Base-by-base conservation (phyloP, 768 basidiomycete genomes). In the Boletus rubroflammeus region DNA sequence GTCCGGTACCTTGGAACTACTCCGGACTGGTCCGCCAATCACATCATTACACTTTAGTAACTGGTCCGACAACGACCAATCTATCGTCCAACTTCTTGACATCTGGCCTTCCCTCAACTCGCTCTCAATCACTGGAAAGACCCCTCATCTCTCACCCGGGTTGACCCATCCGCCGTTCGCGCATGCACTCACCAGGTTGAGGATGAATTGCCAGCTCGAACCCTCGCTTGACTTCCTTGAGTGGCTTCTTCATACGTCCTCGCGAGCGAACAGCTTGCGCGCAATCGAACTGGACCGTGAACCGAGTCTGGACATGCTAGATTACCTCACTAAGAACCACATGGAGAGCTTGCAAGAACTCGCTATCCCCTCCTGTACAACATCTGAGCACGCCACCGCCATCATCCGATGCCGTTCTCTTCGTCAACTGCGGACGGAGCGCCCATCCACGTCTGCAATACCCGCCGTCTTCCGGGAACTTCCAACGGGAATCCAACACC, bases 231-330 rank as follows among this genome's bases (percentile, higher is more conserved):
- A 85, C 34, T 84, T 88, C 67, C 70, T 86, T 60, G 73, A 78
- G 35, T 88, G 87, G 88, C 80, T 90, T 52, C 81, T 88, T 25
- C 78, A 81, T 61, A 75, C 80, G 53, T 85, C 85, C 32, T 59
- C 68, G 23, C 67, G 66, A 41, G 74, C 75, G n/a, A 62, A 56
- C 23, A 70, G 71, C 56, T 74, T 87, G 43, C 75, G 74, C 51
- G 67, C 72, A 29, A 72, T 89, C 51, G 81, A 84, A 51, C 72
- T 88, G 51, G 80, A 80, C 47, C 76, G 85, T 53, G 81, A 87
- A 56, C 85, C 86, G 2, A 76, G 79, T 40, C 54, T 69, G 8
- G 76, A 80, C 14, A 60, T 85, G 45, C 72, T 90, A 45, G 79
- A 85, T 50, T 76, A 78, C 64, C 65, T 89, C 47, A 70, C 82